These are phyloP conservation scores for Ogataea pini DNA, from an alignment of 805 yeast species.

Conservation along the genomic window DNA sequence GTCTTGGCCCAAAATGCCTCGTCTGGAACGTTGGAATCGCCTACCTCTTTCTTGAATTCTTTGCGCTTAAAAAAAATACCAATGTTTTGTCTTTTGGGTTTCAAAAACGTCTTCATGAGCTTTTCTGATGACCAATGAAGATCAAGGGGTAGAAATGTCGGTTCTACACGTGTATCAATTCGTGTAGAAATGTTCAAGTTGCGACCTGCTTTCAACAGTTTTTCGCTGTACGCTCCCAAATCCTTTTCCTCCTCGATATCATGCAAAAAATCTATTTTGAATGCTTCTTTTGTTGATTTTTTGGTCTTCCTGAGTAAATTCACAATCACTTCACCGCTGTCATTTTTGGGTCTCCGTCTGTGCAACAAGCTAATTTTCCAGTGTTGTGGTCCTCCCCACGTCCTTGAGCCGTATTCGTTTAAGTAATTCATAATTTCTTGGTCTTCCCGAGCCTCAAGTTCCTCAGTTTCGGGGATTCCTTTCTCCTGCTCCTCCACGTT, in stretches of 20 bases:
- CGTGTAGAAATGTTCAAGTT: constrained; percentile 44
- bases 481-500: no score
- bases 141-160: constrained; percentile 34
- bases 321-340: constrained; percentile 5
- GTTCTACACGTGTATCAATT: constrained; percentile 31
- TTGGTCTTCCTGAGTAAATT: constrained; percentile 9
- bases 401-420: constrained; percentile 62
- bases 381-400: constrained; percentile 88
- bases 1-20: constrained; percentile 73
- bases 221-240: constrained; percentile 37
- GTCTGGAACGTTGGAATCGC: constrained; percentile 41
- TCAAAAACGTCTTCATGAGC: constrained; percentile 65
- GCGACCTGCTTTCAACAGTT: constrained; percentile 26
- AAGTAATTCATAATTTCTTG: constrained; percentile 61
- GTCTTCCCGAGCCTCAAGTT: neutral
- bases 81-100: constrained; percentile 45
- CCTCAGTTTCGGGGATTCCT: no score
- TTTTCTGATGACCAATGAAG: constrained; percentile 66
- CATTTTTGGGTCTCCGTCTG: constrained; percentile 26
- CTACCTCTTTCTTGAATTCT: constrained; percentile 26
- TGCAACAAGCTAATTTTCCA: constrained; percentile 75
- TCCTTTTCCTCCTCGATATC: constrained; percentile 27
- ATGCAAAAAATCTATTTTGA: constrained; percentile 24
- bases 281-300: constrained; percentile 36
- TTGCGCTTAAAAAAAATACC: constrained; percentile 22